These are phyloP conservation scores for Aspergillus aculeatinus DNA, from an alignment of 2,329 filamentous ascomycete genomes.

Conservation along the genomic window DNA sequence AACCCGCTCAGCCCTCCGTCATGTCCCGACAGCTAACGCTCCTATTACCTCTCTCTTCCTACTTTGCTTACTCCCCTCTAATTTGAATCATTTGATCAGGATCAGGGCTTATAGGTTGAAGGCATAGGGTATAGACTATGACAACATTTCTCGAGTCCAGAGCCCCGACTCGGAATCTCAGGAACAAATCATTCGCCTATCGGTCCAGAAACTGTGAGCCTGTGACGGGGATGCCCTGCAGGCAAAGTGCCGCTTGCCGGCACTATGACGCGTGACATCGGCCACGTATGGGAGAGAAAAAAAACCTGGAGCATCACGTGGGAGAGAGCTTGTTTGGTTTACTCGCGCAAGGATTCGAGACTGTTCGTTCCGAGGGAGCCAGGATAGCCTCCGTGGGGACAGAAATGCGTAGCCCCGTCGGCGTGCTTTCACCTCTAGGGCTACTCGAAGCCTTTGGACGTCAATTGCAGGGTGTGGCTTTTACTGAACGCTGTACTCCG, in stretches of 20 bases:
- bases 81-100: no score
- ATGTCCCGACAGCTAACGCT: neutral
- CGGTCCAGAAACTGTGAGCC: no score
- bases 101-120: no score
- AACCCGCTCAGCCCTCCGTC: neutral
- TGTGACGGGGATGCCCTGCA: neutral
- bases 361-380: neutral
- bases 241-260: constrained; percentile 10
- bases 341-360: neutral
- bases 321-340: constrained; percentile 4
- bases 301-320: constrained; percentile 11
- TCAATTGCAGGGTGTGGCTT: neutral
- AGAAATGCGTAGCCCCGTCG: no score
- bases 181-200: no score
- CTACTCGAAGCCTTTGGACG: no score
- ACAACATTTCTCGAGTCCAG: no score
- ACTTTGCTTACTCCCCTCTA: no score
- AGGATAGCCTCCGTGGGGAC: no score
- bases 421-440: no score
- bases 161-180: no score
- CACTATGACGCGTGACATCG: constrained; percentile 8
- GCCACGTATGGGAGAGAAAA: neutral
- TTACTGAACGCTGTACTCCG: neutral
- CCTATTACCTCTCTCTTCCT: neutral
- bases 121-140: no score